Evolutionary conservation across 257 asterid species (phyloP).

Genomic region (Penstemon newberryi): DNA sequence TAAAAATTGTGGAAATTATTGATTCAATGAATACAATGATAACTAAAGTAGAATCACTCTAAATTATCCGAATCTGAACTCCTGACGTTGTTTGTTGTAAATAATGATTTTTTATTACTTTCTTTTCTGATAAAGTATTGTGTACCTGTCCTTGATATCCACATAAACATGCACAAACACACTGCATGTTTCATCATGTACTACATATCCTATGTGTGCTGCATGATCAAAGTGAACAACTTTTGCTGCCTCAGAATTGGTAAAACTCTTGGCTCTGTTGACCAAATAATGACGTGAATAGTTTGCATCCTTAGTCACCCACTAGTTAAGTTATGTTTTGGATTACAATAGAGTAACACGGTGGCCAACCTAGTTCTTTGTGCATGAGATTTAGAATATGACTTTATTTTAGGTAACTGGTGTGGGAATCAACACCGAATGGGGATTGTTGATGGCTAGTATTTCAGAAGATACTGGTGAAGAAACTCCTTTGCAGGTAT

Average conservation of each 20-base stretch:
- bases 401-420: slow-evolving; percentile 66
- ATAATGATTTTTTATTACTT: background rate
- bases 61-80: background rate
- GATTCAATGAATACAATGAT: slow-evolving; percentile 5
- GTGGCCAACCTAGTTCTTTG: slow-evolving; percentile 18
- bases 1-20: background rate
- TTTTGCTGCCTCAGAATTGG: slow-evolving; percentile 3
- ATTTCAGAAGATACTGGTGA: slow-evolving; percentile 96
- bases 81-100: background rate
- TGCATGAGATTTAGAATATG: slow-evolving; percentile 15
- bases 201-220: background rate
- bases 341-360: background rate
- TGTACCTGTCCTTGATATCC: background rate
- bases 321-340: background rate
- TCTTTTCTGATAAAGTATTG: background rate
- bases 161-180: background rate
- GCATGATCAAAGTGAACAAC: slow-evolving; percentile 8
- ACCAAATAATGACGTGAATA: slow-evolving; percentile 9
- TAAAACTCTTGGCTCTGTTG: background rate
- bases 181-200: background rate
- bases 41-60: slow-evolving; percentile 11
- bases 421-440: slow-evolving; percentile 92
- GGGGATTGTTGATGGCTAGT: slow-evolving; percentile 98
- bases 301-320: background rate
- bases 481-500: slow-evolving; percentile 98